Evolutionary conservation across 2,329 filamentous ascomycete genomes (phyloP).

Genomic region (Xylaria hypoxylon): DNA sequence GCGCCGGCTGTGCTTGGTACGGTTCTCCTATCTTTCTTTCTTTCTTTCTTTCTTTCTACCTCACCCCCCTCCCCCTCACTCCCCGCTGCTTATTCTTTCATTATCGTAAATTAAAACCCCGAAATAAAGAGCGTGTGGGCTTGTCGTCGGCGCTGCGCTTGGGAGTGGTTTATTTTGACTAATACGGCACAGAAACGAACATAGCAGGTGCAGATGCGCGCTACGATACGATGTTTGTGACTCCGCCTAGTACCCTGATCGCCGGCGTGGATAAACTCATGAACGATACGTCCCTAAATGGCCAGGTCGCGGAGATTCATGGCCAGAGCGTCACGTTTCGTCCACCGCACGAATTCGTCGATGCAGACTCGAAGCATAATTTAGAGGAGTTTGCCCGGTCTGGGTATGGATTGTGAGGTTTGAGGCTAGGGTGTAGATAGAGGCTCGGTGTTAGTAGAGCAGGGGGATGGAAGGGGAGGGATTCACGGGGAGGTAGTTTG

Average conservation of each 20-base stretch:
- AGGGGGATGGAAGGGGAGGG: neutral
- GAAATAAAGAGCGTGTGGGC: too few species aligned
- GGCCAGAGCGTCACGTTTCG: constrained; percentile 61
- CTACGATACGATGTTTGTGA: constrained; percentile 62
- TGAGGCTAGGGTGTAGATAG: too few species aligned
- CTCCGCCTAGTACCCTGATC: constrained; percentile 62
- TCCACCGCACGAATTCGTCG: constrained; percentile 58
- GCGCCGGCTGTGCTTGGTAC: constrained; percentile 63
- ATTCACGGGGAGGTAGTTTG: neutral
- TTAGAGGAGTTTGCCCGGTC: constrained; percentile 22
- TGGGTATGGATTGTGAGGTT: constrained; percentile 14
- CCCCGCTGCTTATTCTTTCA: too few species aligned
- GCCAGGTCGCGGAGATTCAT: constrained; percentile 63
- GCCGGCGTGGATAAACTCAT: constrained; percentile 58
- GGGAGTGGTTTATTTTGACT: neutral
- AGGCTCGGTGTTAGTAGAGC: neutral
- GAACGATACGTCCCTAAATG: constrained; percentile 55
- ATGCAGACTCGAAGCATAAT: constrained; percentile 60
- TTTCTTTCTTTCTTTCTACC: neutral
- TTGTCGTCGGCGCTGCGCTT: too few species aligned
- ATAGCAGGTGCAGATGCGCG: constrained; percentile 58
- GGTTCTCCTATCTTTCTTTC: neutral
- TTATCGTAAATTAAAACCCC: too few species aligned
- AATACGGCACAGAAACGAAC: constrained; percentile 53
- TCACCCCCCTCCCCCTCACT: neutral